These are phyloP conservation scores for Spathaspora sp. DNA, from an alignment of 805 yeast genomes.

Conservation along the genomic window DNA sequence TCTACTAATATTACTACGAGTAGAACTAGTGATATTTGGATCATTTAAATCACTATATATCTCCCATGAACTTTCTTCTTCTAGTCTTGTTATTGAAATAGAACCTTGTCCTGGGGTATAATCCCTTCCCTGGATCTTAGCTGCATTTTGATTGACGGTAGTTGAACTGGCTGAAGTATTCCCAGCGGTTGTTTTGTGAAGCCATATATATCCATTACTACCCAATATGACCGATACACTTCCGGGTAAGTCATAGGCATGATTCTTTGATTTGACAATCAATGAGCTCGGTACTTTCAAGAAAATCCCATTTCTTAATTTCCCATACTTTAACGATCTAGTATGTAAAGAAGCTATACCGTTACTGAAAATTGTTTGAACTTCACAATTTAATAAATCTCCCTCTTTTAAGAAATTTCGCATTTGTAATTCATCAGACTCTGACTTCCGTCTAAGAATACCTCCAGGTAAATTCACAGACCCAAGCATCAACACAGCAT, in stretches of 20 bases:
- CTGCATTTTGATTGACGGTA: constrained; percentile 13
- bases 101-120: constrained; percentile 34
- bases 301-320: constrained; percentile 86
- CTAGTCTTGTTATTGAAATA: constrained; percentile 68
- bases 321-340: constrained; percentile 92
- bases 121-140: constrained; percentile 16
- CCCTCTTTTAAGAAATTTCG: constrained; percentile 92
- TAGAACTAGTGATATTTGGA: constrained; percentile 50
- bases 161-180: constrained; percentile 10
- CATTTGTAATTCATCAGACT: constrained; percentile 96
- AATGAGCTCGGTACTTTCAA: constrained; percentile 78
- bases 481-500: constrained; percentile 89
- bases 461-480: constrained; percentile 98
- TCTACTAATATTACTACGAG: constrained; percentile 74
- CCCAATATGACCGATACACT: constrained; percentile 87
- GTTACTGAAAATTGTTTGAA: constrained; percentile 82
- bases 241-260: constrained; percentile 89
- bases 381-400: constrained; percentile 92
- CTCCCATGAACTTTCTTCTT: constrained; percentile 92
- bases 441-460: constrained; percentile 86
- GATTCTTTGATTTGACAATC: constrained; percentile 81
- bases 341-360: constrained; percentile 95
- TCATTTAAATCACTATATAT: constrained; percentile 91
- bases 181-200: constrained; percentile 54
- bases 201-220: constrained; percentile 93